Evolutionary conservation across 2,329 filamentous ascomycete genomes (phyloP).

Genomic region (Elsinoe perseae): DNA sequence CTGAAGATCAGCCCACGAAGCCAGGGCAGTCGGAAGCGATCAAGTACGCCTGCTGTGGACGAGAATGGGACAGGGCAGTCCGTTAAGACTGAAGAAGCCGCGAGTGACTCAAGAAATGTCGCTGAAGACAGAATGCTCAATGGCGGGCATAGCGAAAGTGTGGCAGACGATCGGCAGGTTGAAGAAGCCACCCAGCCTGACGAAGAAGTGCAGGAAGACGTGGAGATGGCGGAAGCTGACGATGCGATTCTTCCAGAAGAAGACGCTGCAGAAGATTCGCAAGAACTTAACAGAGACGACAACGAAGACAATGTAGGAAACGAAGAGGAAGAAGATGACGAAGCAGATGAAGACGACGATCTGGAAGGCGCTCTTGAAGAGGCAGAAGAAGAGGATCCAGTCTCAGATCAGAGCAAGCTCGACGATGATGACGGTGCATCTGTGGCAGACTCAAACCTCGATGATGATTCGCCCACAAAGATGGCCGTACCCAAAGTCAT

Average conservation of each 20-base stretch:
- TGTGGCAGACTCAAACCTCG: conserved; percentile 20
- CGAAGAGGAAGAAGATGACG: conserved; percentile 17
- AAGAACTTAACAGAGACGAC: neutral
- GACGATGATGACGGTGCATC: conserved; percentile 2
- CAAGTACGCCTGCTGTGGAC: neutral
- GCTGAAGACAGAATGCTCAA: neutral
- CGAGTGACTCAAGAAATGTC: neutral
- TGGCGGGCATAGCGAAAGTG: neutral
- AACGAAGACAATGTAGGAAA: conserved; percentile 6
- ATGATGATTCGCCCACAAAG: conserved; percentile 19
- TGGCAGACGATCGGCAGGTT: neutral
- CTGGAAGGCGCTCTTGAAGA: conserved; percentile 11
- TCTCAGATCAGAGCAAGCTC: conserved; percentile 10
- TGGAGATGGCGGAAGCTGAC: conserved; percentile 9
- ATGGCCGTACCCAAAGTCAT: conserved; percentile 42
- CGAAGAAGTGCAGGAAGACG: neutral
- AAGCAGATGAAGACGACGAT: conserved; percentile 17
- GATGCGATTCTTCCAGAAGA: neutral
- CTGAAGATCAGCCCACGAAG: neutral
- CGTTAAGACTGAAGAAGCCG: neutral
- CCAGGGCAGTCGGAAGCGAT: neutral
- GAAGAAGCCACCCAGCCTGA: neutral
- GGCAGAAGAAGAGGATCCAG: neutral
- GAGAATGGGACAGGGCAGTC: neutral
- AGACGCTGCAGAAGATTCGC: neutral